Percentiles rank a stretch among this genome's conserved stretches.
Conservation (phyloP, 345 rosid species). For the rapeseed (Brassica napus) region DNA sequence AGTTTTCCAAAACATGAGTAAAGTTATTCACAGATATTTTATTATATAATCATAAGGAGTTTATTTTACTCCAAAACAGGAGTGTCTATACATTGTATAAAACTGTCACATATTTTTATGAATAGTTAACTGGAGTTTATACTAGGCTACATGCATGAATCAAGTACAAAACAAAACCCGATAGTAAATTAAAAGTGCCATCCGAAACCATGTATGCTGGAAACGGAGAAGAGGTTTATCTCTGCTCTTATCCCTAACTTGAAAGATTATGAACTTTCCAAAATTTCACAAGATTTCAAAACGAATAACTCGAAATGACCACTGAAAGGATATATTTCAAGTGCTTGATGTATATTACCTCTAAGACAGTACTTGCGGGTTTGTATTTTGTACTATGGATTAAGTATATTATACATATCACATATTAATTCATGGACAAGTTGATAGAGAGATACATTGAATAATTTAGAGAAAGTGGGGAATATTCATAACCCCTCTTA, state of each 20-base stretch:
- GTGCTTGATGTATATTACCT: no score
- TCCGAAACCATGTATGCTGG: background rate
- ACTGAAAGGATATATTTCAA: no score
- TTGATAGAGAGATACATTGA: slow-evolving; percentile 9
- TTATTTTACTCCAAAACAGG: background rate
- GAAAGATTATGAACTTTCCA: background rate
- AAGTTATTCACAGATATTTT: background rate
- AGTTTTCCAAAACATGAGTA: background rate
- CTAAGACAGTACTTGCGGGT: no score
- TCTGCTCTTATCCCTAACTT: background rate
- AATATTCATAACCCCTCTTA: slow-evolving; percentile 20
- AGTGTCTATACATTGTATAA: background rate
- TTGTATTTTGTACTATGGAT: background rate
- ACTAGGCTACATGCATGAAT: background rate
- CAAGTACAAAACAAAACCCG: background rate
- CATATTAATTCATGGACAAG: background rate
- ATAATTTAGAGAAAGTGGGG: slow-evolving; percentile 13
- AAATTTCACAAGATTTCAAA: background rate
- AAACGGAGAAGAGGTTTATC: background rate
- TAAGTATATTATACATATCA: background rate
- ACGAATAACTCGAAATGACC: background rate
- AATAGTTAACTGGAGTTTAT: background rate
- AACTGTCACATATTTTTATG: background rate
- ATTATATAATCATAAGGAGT: background rate
- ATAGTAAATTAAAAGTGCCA: background rate